Base-by-base conservation (phyloP, 345 rosid species). In the Boechera stricta region DNA sequence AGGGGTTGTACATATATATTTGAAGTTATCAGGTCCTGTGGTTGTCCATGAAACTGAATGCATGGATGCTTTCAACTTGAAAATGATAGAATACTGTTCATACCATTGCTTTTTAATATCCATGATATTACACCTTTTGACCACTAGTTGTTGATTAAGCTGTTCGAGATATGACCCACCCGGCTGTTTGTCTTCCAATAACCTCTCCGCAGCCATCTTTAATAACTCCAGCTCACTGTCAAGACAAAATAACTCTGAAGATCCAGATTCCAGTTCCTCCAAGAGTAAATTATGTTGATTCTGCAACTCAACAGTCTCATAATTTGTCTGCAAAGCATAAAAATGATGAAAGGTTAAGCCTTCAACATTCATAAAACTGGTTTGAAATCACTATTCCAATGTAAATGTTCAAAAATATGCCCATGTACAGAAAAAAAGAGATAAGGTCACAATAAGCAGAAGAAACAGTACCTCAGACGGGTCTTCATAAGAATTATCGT, bases 41-140 rank as follows among this genome's bases (percentile, higher is more conserved):
- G 38, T 12, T 54, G 51, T 55, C 52, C 78, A 69, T 15, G 55
- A 33, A 71, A 35, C 53, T 28, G 31, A 32, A 64, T 45, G 75
- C 42, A 67, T 5, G 47, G 5, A 67, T 29, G 35, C 67, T 65
- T 58, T 47, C 71, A 64, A 24, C 16, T 54, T 58, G 9, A 55
- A 77, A 51, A 26, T 35, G 33, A 69, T 16, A 51, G 44, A 63
- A 55, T 12, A 69, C 0, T 38, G 57, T 63, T 58, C 80, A 39
- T 84, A 94, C 97, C 96, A 85, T 48, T 83, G 83, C 15, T 77
- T 81, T 66, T 87, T 77, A 75, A 86, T 35, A 47, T 87, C 88
- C 36, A 11, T 31, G 71, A 86, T 79, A 52, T 69, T 83, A 45
- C 55, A 38, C 81, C 80, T 86, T 79, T 61, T 82, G 56, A 69